These are phyloP conservation scores for Begonia fuchsioides DNA, from an alignment of 306 rosid species.

Conservation along the genomic window DNA sequence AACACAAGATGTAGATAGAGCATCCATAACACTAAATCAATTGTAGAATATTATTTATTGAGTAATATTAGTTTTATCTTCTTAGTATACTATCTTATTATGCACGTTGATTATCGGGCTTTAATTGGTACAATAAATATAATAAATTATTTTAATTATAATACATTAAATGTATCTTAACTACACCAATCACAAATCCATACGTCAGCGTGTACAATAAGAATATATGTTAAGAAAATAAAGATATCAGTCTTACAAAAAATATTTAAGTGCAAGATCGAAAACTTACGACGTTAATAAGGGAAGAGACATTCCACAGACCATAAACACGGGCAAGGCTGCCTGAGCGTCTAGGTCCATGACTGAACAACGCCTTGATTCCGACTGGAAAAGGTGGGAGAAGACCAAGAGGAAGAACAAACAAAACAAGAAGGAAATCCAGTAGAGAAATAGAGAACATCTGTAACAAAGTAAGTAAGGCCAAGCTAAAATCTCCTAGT, in stretches of 20 bases:
- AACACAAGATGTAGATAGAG: too few species aligned
- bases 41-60: background rate
- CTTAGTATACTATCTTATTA: too few species aligned
- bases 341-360: conserved; percentile 84
- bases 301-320: conserved; percentile 87
- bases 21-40: background rate
- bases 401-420: conserved; percentile 68
- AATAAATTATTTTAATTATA: too few species aligned
- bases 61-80: too few species aligned
- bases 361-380: conserved; percentile 88
- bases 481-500: conserved; percentile 80
- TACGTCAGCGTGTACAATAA: too few species aligned
- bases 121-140: too few species aligned
- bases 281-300: conserved; percentile 83
- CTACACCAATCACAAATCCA: too few species aligned
- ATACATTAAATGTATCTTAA: too few species aligned
- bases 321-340: conserved; percentile 87
- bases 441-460: conserved; percentile 63
- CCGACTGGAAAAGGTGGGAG: conserved; percentile 89
- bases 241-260: too few species aligned
- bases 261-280: background rate
- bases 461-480: conserved; percentile 69
- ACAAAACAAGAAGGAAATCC: conserved; percentile 57
- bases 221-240: too few species aligned
- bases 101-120: too few species aligned